phyloP scores from a whole-genome alignment of 257 asterid genomes.

The Solanum ossicruentum region DNA sequence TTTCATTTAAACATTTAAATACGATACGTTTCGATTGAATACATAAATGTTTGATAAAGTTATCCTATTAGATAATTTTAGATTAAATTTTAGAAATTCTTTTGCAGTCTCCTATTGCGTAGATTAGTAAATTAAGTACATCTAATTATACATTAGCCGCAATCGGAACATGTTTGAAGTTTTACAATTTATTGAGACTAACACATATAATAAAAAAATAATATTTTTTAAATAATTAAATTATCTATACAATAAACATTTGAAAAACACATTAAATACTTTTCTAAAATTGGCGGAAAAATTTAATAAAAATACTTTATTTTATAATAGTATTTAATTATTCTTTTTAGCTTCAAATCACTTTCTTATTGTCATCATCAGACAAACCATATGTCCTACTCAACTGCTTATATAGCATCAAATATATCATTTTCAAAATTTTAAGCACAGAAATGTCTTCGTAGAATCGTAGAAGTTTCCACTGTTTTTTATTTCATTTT shows the following conservation, averaged over 20 bases:
- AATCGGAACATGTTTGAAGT: no score
- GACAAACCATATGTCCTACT: background rate
- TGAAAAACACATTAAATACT: no score
- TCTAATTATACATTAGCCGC: no score
- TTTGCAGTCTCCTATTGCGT: background rate
- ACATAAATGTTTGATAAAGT: background rate
- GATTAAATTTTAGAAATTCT: background rate
- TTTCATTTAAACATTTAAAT: background rate
- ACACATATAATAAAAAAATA: no score
- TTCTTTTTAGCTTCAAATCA: background rate
- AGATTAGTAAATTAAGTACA: background rate
- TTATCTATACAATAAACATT: accelerated
- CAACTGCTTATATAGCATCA: background rate
- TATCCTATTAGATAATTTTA: background rate
- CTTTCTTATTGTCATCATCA: background rate
- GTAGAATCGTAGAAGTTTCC: background rate
- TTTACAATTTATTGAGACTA: no score
- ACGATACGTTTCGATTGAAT: background rate
- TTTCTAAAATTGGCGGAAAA: background rate
- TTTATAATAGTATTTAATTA: background rate
- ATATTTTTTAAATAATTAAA: background rate
- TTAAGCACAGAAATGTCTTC: background rate
- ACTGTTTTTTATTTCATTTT: background rate
- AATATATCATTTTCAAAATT: background rate
- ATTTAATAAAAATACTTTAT: background rate